These are phyloP conservation scores for Tulasnella sp. DNA, from an alignment of 768 basidiomycete genomes.

Conservation along the genomic window DNA sequence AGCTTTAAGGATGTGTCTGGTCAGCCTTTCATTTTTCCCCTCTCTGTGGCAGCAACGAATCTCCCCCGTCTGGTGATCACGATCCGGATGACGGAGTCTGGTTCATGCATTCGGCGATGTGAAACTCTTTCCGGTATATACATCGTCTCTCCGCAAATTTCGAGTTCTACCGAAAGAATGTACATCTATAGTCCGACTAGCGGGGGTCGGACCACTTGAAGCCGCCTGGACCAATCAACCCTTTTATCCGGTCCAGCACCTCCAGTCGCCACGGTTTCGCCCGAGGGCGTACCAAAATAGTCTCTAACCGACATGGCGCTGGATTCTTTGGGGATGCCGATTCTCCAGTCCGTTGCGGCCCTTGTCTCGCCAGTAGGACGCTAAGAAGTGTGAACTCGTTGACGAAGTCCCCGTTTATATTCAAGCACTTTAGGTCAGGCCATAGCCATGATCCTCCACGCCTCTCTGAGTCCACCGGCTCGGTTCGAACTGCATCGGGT, in stretches of 20 bases:
- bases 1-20: too few species aligned
- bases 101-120: too few species aligned
- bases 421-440: not conserved
- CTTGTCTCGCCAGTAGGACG: not conserved
- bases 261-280: not conserved
- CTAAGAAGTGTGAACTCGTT: not conserved
- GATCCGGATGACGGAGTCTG: too few species aligned
- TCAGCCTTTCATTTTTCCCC: too few species aligned
- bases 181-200: not conserved
- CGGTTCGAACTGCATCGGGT: not conserved
- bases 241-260: not conserved
- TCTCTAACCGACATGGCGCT: not conserved
- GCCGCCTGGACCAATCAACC: not conserved
- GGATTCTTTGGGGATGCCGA: not conserved
- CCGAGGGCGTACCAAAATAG: not conserved
- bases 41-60: too few species aligned
- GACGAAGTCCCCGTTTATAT: not conserved
- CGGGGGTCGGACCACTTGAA: not conserved
- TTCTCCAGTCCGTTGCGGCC: not conserved
- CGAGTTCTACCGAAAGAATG: too few species aligned
- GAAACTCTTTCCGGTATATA: too few species aligned
- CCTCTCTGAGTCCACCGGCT: not conserved
- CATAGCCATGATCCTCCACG: not conserved
- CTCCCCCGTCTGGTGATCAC: too few species aligned
- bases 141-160: not conserved